phyloP scores from a whole-genome alignment of 106 monocot genomes.

The Acorus gramineus region DNA sequence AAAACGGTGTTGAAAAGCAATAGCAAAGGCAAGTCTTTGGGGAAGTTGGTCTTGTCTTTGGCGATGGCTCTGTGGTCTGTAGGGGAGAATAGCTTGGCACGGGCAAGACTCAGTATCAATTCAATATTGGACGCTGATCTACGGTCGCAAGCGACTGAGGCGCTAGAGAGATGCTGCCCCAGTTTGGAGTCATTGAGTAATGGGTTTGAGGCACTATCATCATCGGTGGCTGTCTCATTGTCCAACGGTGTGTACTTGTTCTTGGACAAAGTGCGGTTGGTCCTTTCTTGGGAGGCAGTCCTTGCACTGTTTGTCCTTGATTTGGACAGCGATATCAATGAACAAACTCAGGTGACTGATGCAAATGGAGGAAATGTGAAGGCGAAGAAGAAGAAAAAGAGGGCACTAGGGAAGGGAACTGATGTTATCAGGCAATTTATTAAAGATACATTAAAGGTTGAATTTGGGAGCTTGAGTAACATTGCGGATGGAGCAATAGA shows the following conservation, averaged over 20 bases:
- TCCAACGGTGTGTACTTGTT: conserved; percentile 32
- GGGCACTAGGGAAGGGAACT: conserved; percentile 61
- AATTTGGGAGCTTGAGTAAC: conserved; percentile 17
- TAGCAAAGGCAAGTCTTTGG: conserved; percentile 42
- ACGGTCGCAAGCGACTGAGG: conserved; percentile 9
- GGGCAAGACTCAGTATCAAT: conserved; percentile 21
- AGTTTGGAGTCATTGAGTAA: conserved; percentile 25
- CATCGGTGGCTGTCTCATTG: conserved; percentile 18
- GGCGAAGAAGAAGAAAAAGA: conserved; percentile 76
- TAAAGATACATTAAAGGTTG: conserved; percentile 10
- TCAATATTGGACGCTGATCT: conserved; percentile 24
- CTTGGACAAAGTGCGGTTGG: conserved; percentile 41
- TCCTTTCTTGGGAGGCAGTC: conserved; percentile 84
- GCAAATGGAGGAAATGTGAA: conserved; percentile 40
- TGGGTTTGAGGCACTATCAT: conserved; percentile 16
- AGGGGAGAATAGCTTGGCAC: conserved; percentile 42
- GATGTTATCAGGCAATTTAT: conserved; percentile 54
- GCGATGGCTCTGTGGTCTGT: conserved; percentile 28
- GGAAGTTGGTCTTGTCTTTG: conserved; percentile 22
- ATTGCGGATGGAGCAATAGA: conserved; percentile 25
- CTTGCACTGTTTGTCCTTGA: conserved; percentile 61
- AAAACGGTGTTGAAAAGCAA: conserved; percentile 21
- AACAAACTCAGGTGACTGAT: conserved; percentile 35
- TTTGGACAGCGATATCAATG: conserved; percentile 44
- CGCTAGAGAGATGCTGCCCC: conserved; percentile 22